Base-by-base conservation (phyloP, 2,329 filamentous ascomycete genomes). In the Paecilomyces sp. region DNA sequence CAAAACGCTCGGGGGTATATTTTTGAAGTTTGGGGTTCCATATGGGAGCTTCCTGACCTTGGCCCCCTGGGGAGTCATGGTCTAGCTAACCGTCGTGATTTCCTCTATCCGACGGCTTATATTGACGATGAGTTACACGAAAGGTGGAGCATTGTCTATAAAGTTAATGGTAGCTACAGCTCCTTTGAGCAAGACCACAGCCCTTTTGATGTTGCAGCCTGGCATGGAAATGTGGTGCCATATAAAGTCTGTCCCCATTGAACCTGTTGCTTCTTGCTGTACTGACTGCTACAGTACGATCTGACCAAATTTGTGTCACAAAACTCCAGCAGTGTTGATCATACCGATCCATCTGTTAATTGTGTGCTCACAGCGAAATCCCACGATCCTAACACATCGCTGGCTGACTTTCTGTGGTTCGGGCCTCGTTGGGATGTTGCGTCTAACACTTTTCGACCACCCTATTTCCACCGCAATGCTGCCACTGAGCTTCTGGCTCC, bases 331-430 rank as follows among this genome's bases (percentile, higher is more conserved):
- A 7, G 22, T 22, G 82, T 80, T 65, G 86, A 89, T 67, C 87
- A 89, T 63, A 84, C 84, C 2, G 87, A 89, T 63, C 87, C 87
- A 0, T 84, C 81, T 11, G 84, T 89, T 65, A 88, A 83, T 73
- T 85, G 85, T 0, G 87, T 90, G 3, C 79, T 76, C 6, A 74
- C 72, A 2, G 72, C 73, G 4, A 64, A 67, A 18, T 73, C 74
- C 0, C 63, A 89, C 25, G 85, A 87, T 1, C 85, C 84, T n/a
- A 74, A 80, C 3, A 81, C 80, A 8, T 83, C 83, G 0, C 79
- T 84, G 0, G 86, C 85, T 6, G 88, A 90, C 75, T 89, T 90
- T 65, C 85, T 89, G 67, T 85, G 89, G 71, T 89, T 90, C 75
- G 86, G 87, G 8, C 87, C 88, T 1, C 81, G 87, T 56, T 90